A percentile compares a stretch with the other conserved stretches of the same genome.
phyloP scores from a whole-genome alignment of 1,139 yeast species.

The Pneumocystis canis region DNA sequence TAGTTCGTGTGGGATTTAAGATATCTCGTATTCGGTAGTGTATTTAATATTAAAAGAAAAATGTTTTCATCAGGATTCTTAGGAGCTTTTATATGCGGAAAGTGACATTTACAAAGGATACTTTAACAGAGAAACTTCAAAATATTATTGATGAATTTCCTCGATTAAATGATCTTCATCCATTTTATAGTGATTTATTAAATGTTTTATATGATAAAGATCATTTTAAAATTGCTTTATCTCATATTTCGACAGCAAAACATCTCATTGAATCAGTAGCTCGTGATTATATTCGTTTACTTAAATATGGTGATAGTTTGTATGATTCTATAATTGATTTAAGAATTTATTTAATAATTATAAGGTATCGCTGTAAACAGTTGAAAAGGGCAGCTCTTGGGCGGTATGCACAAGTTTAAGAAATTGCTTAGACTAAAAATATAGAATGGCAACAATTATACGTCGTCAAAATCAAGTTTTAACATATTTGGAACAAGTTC shows the following conservation, averaged over 20 bases:
- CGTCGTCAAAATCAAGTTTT: constrained; percentile 91
- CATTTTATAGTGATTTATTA: constrained; percentile 94
- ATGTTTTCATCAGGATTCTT: neutral
- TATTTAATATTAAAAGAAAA: constrained; percentile 26
- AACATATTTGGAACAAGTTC: constrained; percentile 86
- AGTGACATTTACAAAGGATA: constrained; percentile 89
- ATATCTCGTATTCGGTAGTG: constrained; percentile 81
- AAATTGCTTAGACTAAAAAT: neutral
- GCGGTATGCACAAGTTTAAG: constrained; percentile 21
- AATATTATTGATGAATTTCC: constrained; percentile 84
- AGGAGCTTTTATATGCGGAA: constrained; percentile 98
- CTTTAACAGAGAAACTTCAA: constrained; percentile 79
- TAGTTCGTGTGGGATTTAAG: constrained; percentile 1
- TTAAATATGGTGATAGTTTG: constrained; percentile 92
- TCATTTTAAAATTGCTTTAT: constrained; percentile 93
- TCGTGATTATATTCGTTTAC: constrained; percentile 81
- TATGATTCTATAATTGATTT: neutral
- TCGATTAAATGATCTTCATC: constrained; percentile 91
- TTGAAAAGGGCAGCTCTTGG: constrained; percentile 96
- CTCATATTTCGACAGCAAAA: constrained; percentile 87
- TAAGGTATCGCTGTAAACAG: constrained; percentile 82
- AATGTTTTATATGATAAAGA: constrained; percentile 95
- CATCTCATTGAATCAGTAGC: constrained; percentile 89
- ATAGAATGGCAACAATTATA: constrained; percentile 87
- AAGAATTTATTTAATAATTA: neutral